Base-by-base conservation (phyloP, 495 filamentous ascomycete species). In the Hyphodiscus hymeniophilus region DNA sequence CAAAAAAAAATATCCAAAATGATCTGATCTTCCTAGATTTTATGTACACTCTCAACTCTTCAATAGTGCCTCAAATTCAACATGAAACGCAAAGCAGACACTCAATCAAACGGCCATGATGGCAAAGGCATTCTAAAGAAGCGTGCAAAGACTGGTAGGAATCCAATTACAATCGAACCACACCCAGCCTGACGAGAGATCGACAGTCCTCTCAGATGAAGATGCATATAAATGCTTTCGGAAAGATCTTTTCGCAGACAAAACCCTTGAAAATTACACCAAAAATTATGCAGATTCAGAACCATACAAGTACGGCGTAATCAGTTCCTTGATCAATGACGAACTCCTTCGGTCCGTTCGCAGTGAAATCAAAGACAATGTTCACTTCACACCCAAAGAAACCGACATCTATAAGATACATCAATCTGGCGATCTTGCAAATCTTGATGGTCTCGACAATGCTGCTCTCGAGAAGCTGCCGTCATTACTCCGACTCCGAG, bases 321-420 rank as follows among this genome's bases (percentile, higher is more conserved):
- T 99, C 57, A 70, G 73, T 47, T 69, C 74, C 16, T 69, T 99
- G 15, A 85, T 97, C 60, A 71, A 86, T 60, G 79, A 87, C 39
- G 62, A 67, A 30, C 81, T 99, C 11, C 78, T 99, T 41, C 89
- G 87, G 57, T 70, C 77, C 44, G 94, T 99, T 54, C 89, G 91
- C 60, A 66, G 74, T 51, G 92, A 99, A 71, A 89, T 97, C 62
- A 80, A 85, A 65, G 71, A 77, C 39, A 87, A 92, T 58, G 80
- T 99, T 50, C 80, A 83, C 60, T 98, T 98, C 69, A 95, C 92
- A 39, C 90, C 89, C 54, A 99, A 99, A 68, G 92, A 99, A 63
- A 99, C 92, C 48, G 94, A 99, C 66, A 97, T 99, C 67, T 99
- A 99, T 74, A 95, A 92, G 66, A 96, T 97, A 62, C 90, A 96